A percentile compares a stretch with the other conserved stretches of the same genome.
Evolutionary conservation across 768 basidiomycete genomes (phyloP).

Genomic region (Chalciporus chontae): DNA sequence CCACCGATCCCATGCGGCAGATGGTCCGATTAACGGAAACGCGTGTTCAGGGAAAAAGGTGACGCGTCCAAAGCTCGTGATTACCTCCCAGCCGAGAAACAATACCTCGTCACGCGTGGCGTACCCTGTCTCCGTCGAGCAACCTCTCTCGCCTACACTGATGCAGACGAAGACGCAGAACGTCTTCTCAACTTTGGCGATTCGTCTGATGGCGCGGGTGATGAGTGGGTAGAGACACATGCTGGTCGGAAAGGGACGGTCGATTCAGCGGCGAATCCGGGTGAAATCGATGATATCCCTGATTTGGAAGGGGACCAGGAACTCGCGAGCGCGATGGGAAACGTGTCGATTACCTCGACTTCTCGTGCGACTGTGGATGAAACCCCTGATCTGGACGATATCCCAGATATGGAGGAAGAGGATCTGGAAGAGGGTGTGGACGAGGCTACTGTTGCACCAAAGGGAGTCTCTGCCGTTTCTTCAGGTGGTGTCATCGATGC

Average conservation of each 20-base stretch:
- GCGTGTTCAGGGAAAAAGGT: constrained; percentile 76
- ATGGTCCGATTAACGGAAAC: background rate
- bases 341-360: constrained; percentile 41
- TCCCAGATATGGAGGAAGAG: constrained; percentile 99
- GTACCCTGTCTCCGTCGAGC: constrained; percentile 97
- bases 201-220: constrained; percentile 52
- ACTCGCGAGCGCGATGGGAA: constrained; percentile 42
- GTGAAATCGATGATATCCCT: constrained; percentile 80
- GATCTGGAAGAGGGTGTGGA: constrained; percentile 75
- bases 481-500: constrained; percentile 40
- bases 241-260: constrained; percentile 61
- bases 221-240: constrained; percentile 99
- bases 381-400: constrained; percentile 94
- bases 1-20: background rate
- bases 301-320: constrained; percentile 66
- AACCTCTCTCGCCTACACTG: constrained; percentile 88
- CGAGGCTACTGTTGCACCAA: constrained; percentile 74
- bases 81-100: constrained; percentile 93
- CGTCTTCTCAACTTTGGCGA: constrained; percentile 83
- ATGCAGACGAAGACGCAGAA: constrained; percentile 95
- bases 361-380: constrained; percentile 39
- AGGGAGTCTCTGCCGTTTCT: constrained; percentile 27
- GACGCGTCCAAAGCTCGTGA: constrained; percentile 83
- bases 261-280: constrained; percentile 56
- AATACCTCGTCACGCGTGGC: constrained; percentile 92